Evolutionary conservation across 441 rosid species (phyloP).

Genomic region (Gossypium gossypioides): DNA sequence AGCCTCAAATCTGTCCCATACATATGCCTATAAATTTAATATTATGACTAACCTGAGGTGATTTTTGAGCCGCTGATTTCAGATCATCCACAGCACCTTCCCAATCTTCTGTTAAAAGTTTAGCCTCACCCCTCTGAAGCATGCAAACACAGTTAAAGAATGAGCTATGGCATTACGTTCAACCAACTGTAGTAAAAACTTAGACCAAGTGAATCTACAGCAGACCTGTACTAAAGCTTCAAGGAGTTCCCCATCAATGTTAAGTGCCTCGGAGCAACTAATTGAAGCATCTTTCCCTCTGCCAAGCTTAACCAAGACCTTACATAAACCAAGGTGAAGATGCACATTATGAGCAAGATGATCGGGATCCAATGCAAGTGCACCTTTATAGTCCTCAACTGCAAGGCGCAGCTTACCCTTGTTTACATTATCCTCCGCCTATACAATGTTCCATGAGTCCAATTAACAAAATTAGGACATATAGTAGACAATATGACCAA

Average conservation of each 20-base stretch:
- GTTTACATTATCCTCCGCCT: slow-evolving; percentile 85
- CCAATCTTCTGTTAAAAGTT: slow-evolving; percentile 82
- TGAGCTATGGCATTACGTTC: background rate
- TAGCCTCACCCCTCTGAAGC: slow-evolving; percentile 84
- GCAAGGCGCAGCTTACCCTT: slow-evolving; percentile 86
- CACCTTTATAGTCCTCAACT: slow-evolving; percentile 71
- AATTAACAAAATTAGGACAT: background rate
- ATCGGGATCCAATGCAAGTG: slow-evolving; percentile 81
- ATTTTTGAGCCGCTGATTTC: slow-evolving; percentile 68
- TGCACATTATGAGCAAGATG: slow-evolving; percentile 79
- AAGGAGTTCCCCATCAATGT: slow-evolving; percentile 62
- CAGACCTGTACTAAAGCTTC: slow-evolving; percentile 83
- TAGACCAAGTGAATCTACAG: slow-evolving; percentile 1
- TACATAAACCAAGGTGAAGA: slow-evolving; percentile 90
- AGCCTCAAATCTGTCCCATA: too few relatives aligned
- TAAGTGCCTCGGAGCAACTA: slow-evolving; percentile 71
- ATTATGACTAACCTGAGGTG: slow-evolving; percentile 64
- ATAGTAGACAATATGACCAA: background rate
- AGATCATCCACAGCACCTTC: slow-evolving; percentile 94
- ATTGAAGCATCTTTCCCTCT: slow-evolving; percentile 79
- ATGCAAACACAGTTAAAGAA: background rate
- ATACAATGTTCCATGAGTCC: slow-evolving; percentile 13
- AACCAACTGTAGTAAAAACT: background rate
- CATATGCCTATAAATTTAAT: background rate
- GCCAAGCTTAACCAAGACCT: slow-evolving; percentile 80